Percentiles rank a stretch among this genome's conserved stretches.
Evolutionary conservation across 1,284 basidiomycete genomes (phyloP).

Genomic region (Puccinia novopanici): DNA sequence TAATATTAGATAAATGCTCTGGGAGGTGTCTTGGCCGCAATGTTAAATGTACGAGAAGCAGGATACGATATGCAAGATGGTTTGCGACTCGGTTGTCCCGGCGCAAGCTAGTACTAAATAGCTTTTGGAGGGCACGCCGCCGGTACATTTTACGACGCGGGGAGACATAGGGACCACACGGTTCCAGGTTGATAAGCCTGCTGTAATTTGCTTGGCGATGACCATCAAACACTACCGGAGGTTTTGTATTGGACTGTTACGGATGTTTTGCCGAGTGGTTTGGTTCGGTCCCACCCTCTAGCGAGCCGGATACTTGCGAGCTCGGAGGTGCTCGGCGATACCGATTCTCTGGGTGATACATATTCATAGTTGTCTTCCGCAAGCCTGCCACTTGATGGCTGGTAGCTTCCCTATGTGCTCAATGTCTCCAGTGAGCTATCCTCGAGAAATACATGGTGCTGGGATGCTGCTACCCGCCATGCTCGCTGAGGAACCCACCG

Average conservation of each 20-base stretch:
- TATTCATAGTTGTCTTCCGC: background rate
- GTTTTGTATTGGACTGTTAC: constrained; percentile 7
- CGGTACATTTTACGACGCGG: constrained; percentile 27
- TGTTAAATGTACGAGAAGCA: background rate
- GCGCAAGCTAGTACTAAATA: background rate
- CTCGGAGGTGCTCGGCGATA: background rate
- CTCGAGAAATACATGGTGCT: no score
- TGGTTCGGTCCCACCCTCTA: background rate
- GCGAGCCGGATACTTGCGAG: background rate
- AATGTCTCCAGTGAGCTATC: no score
- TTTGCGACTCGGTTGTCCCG: constrained; percentile 2
- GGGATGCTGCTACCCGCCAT: no score
- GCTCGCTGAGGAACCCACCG: no score
- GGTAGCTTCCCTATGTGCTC: no score
- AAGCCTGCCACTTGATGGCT: no score
- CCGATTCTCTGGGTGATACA: background rate
- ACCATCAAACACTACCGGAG: constrained; percentile 8
- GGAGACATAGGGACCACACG: constrained; percentile 13
- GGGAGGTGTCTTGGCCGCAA: background rate
- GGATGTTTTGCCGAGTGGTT: background rate
- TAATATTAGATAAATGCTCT: no score
- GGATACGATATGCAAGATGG: background rate
- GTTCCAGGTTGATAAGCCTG: constrained; percentile 15
- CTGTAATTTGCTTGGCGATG: constrained; percentile 12
- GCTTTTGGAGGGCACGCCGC: no score